phyloP scores from a whole-genome alignment of 176 grass and related monocot genomes.

The Poa pratensis region DNA sequence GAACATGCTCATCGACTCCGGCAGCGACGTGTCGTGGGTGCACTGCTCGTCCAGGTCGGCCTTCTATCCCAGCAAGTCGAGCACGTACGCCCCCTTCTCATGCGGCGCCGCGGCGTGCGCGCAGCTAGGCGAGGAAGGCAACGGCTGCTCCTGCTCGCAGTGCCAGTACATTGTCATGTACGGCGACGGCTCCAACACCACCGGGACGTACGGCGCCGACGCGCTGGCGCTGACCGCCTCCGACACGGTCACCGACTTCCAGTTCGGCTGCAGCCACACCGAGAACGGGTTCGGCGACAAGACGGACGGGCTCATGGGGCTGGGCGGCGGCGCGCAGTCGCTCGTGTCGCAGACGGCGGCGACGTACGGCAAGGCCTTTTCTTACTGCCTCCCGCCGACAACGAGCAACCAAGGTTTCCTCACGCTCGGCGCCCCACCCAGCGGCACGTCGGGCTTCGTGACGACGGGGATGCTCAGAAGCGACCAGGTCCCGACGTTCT shows the following conservation, averaged over 20 bases:
- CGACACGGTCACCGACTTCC: constrained; percentile 38
- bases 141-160: constrained; percentile 36
- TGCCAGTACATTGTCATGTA: constrained; percentile 71
- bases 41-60: constrained; percentile 51
- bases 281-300: constrained; percentile 55
- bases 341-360: constrained; percentile 60
- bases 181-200: constrained; percentile 64
- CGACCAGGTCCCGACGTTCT: constrained; percentile 58
- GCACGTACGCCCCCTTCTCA: constrained; percentile 62
- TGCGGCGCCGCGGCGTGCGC: constrained; percentile 44
- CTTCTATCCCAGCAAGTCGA: constrained; percentile 61
- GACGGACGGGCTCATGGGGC: constrained; percentile 68
- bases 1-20: constrained; percentile 64
- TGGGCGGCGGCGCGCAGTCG: constrained; percentile 62
- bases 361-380: constrained; percentile 59
- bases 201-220: constrained; percentile 64
- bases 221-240: constrained; percentile 39
- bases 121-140: constrained; percentile 35
- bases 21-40: constrained; percentile 78
- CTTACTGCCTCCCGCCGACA: constrained; percentile 77
- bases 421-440: constrained; percentile 45
- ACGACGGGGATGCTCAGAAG: constrained; percentile 53
- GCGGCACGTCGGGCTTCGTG: constrained; percentile 20
- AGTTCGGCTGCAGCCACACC: constrained; percentile 68
- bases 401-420: constrained; percentile 54